Percentiles rank a stretch among this genome's conserved stretches.
Conservation (phyloP, 2,329 filamentous ascomycete genomes). For the Coniochaeta sp. region DNA sequence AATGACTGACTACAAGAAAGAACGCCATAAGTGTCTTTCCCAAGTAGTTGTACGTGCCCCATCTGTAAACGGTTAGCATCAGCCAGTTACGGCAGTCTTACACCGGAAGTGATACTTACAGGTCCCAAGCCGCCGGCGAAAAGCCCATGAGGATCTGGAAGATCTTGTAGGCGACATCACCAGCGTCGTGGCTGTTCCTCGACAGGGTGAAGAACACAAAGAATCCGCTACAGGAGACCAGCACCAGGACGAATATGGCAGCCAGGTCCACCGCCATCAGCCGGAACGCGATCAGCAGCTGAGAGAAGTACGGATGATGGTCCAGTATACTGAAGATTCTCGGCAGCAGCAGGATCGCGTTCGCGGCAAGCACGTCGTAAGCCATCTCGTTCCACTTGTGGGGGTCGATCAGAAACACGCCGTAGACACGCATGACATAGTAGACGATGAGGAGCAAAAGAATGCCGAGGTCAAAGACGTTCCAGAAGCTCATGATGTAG, state of each 20-base stretch:
- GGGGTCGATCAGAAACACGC: slow-evolving; percentile 73
- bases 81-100: background rate
- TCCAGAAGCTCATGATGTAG: slow-evolving; percentile 98
- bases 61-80: slow-evolving; percentile 31
- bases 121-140: slow-evolving; percentile 88
- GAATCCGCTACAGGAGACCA: slow-evolving; percentile 88
- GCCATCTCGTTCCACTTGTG: slow-evolving; percentile 74
- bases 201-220: slow-evolving; percentile 91
- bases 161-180: slow-evolving; percentile 77
- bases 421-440: slow-evolving; percentile 83
- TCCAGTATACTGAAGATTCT: slow-evolving; percentile 89
- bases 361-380: slow-evolving; percentile 89
- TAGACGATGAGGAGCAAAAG: slow-evolving; percentile 79
- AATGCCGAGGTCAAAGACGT: slow-evolving; percentile 89
- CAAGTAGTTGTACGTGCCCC: slow-evolving; percentile 67
- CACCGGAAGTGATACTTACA: slow-evolving; percentile 39
- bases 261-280: slow-evolving; percentile 89
- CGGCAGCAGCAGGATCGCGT: slow-evolving; percentile 82
- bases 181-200: slow-evolving; percentile 60
- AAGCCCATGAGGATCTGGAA: slow-evolving; percentile 96
- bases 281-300: slow-evolving; percentile 86
- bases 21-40: slow-evolving; percentile 70
- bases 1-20: slow-evolving; percentile 92
- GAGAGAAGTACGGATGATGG: slow-evolving; percentile 93
- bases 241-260: slow-evolving; percentile 74